Evolutionary conservation across 2,329 filamentous ascomycete genomes (phyloP), one percentile per base, ranked within the genome.

Genomic region (Fusarium succisae): DNA sequence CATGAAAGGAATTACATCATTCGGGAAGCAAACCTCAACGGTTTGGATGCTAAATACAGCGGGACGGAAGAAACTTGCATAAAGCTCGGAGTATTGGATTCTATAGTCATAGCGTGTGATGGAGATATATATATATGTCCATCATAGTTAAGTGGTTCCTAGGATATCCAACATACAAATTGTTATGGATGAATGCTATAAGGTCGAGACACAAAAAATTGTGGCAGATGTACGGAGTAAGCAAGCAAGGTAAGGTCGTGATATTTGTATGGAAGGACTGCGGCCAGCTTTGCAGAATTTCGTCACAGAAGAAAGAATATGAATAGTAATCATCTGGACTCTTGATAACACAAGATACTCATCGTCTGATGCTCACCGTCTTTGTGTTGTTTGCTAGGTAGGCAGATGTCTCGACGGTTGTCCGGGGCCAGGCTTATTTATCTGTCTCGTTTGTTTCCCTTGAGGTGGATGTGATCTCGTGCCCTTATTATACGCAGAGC

Each of bases 1-100:
- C 28, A 43, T 61, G 28, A 47, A 22, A n/a, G 38, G 22, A 48
- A 76, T 77, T 76, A 76, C 66, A 75, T 77, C 75, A 74, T 73
- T 66, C n/a, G 14, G 22, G 41, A n/a, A 30, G 35, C 53, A 30
- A 53, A 61, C 62, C 44, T 50, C 43, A 72, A 45, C 26, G 38
- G 50, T 37, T 51, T 24, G 18, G 30, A 38, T 41, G 67, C 17
- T 54, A 24, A 24, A 48, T 66, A 28, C 24, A 51, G 32, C 54
- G 45, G 37, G 26, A 43, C 41, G 45, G 35, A 47, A 50, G 41
- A 35, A 60, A 41, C 20, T n/a, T 68, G 32, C 30, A 43, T 58
- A 56, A 55, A 41, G 10, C 10, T 44, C 24, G 30, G 35, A 15
- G 32, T 28, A 38, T 59, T 59, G 26, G 13, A 28, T 32, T 53